Evolutionary conservation across 1,284 basidiomycete genomes (phyloP), one percentile per base, ranked within the genome.

Genomic region (Moesziomyces sp.): DNA sequence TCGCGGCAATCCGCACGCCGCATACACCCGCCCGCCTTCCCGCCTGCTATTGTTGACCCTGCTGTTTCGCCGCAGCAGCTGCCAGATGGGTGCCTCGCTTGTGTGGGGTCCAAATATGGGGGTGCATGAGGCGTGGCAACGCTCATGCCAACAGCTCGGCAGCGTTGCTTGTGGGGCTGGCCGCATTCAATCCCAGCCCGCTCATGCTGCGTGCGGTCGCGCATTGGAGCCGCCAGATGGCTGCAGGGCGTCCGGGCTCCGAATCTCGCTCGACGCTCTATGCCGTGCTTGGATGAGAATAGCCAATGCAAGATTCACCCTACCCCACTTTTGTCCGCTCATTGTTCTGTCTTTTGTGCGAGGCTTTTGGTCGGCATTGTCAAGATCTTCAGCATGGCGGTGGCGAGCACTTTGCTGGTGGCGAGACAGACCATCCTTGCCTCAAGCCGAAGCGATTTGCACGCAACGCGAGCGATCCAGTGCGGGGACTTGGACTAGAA

Each of bases 401-500:
- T 40, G 38, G 16, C 14, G 18, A 16, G 38, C 16, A 40, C 16
- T 18, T 16, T 16, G 38, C 16, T 16, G 30, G 10, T 40, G 16
- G 16, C 38, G 14, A 40, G 38, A 18, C 38, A 40, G 38, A 16
- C 6, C 16, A 18, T 16, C 14, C 38, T 7, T 40, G 16, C 38
- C 16, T 18, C 7, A 40, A 18, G 16, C 38, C 38, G 38, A 40
- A 18, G 16, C 18, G 38, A 40, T 16, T 18, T 40, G 38, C 16
- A 18, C 11, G 18, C 38, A 40, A 18, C 38, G 38, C 10, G 30
- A 34, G 30, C 30, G 30, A 34, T 34, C 30, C 30, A 34, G 18
- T 40, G 38, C 38, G 38, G 38, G 38, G 38, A 40, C 38, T 40
- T n/a, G 38, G 38, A 18, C 38, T 16, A 40, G 38, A 57, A 49